phyloP scores from a whole-genome alignment of 148 eudicot genomes.

The Fagopyrum homotropicum region DNA sequence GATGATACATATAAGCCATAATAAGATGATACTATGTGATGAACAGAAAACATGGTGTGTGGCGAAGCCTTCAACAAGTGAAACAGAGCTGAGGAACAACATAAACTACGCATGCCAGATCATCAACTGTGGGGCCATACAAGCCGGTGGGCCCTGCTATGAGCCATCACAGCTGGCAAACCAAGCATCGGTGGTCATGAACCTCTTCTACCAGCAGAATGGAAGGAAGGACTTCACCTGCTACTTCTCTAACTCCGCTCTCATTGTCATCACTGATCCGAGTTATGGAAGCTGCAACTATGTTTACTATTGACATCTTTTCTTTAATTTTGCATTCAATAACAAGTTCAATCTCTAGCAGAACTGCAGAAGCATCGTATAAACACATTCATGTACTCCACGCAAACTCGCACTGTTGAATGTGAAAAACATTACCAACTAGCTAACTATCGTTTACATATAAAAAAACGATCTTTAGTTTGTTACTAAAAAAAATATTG shows the following conservation, averaged over 20 bases:
- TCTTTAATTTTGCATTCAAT: too few species aligned
- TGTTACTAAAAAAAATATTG: too few species aligned
- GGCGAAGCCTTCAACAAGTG: conserved; percentile 27
- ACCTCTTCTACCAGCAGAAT: conserved; percentile 1
- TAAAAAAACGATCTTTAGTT: too few species aligned
- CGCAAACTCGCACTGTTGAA: too few species aligned
- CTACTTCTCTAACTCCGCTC: not conserved
- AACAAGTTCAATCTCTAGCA: too few species aligned
- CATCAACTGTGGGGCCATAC: conserved; percentile 19
- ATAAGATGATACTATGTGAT: too few species aligned
- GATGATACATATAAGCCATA: not conserved
- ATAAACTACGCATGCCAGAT: conserved; percentile 20
- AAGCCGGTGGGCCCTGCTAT: conserved; percentile 20
- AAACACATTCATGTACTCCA: too few species aligned
- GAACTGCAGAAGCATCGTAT: too few species aligned
- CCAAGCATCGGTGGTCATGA: conserved; percentile 34
- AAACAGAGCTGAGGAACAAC: conserved; percentile 14
- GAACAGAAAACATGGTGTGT: conserved; percentile 28
- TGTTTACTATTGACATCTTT: not conserved
- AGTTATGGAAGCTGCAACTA: not conserved
- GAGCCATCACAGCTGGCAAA: conserved; percentile 20
- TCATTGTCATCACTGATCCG: not conserved
- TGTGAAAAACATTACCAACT: too few species aligned
- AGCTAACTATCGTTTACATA: too few species aligned
- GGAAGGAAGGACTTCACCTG: not conserved